phyloP scores from a whole-genome alignment of 495 filamentous ascomycete genomes.

The Hypoxylon intermedium region DNA sequence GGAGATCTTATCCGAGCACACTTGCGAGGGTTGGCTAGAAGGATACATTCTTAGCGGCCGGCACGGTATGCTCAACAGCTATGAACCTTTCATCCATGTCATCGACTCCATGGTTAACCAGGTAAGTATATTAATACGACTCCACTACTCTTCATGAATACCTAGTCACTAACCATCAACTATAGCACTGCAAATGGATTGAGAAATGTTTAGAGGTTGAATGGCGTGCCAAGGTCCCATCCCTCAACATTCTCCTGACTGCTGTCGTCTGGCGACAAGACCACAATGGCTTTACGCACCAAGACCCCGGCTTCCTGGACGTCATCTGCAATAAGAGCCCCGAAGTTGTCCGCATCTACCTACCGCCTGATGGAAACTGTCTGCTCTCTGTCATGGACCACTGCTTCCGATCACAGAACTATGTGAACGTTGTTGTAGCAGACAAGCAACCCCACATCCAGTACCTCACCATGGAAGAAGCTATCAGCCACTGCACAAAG shows the following conservation, averaged over 20 bases:
- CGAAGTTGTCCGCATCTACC: slow-evolving; percentile 77
- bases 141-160: neutral
- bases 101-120: slow-evolving; percentile 81
- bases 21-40: slow-evolving; percentile 78
- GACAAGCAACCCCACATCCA: slow-evolving; percentile 80
- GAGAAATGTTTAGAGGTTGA: slow-evolving; percentile 76
- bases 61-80: slow-evolving; percentile 76
- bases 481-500: slow-evolving; percentile 74
- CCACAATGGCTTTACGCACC: slow-evolving; percentile 81
- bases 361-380: slow-evolving; percentile 77
- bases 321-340: slow-evolving; percentile 77
- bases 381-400: slow-evolving; percentile 72
- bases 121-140: slow-evolving; percentile 34
- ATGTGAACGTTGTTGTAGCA: slow-evolving; percentile 77
- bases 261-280: slow-evolving; percentile 80
- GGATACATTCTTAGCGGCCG: slow-evolving; percentile 74
- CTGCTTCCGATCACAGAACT: slow-evolving; percentile 71
- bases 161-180: slow-evolving; percentile 17
- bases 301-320: slow-evolving; percentile 78
- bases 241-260: slow-evolving; percentile 76
- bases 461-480: slow-evolving; percentile 71
- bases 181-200: slow-evolving; percentile 77
- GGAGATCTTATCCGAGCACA: slow-evolving; percentile 81
- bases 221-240: slow-evolving; percentile 71
- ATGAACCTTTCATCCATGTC: slow-evolving; percentile 80